Evolutionary conservation across 1,284 basidiomycete genomes (phyloP).

Genomic region (Dichomitus squalens): DNA sequence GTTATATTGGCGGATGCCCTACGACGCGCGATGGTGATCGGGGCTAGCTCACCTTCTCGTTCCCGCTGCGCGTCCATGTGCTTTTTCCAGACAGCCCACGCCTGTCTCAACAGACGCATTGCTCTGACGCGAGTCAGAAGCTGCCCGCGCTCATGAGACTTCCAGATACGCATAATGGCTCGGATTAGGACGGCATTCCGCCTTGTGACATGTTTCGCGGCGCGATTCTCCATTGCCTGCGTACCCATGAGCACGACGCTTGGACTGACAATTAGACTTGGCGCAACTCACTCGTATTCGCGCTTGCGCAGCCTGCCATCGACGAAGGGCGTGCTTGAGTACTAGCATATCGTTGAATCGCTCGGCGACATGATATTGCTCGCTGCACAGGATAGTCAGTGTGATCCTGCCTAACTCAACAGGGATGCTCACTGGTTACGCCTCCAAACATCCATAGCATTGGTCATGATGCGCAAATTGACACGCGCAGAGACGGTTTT

Average conservation of each 20-base stretch:
- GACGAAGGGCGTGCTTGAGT: constrained; percentile 46
- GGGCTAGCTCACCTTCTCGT: constrained; percentile 45
- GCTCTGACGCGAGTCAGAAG: constrained; percentile 59
- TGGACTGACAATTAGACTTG: neutral
- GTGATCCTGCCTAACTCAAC: neutral
- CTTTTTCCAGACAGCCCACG: constrained; percentile 57
- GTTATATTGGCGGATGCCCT: neutral
- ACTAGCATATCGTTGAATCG: constrained; percentile 45
- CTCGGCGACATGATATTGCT: constrained; percentile 45
- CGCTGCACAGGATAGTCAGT: constrained; percentile 35
- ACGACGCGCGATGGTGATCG: neutral
- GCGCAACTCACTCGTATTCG: constrained; percentile 50
- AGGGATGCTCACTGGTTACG: constrained; percentile 49
- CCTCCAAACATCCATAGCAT: constrained; percentile 56
- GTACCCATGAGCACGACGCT: neutral
- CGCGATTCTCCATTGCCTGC: constrained; percentile 54
- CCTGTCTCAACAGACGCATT: constrained; percentile 46
- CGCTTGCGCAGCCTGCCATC: constrained; percentile 58
- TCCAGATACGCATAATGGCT: constrained; percentile 72
- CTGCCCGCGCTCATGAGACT: constrained; percentile 66
- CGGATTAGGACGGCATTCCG: constrained; percentile 66
- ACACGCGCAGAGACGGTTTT: constrained; percentile 44
- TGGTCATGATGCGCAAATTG: constrained; percentile 47
- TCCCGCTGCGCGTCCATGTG: constrained; percentile 44
- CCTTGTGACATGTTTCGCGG: constrained; percentile 56